These are phyloP conservation scores for Puccinia hordei DNA, from an alignment of 1,284 basidiomycete genomes.

Conservation along the genomic window DNA sequence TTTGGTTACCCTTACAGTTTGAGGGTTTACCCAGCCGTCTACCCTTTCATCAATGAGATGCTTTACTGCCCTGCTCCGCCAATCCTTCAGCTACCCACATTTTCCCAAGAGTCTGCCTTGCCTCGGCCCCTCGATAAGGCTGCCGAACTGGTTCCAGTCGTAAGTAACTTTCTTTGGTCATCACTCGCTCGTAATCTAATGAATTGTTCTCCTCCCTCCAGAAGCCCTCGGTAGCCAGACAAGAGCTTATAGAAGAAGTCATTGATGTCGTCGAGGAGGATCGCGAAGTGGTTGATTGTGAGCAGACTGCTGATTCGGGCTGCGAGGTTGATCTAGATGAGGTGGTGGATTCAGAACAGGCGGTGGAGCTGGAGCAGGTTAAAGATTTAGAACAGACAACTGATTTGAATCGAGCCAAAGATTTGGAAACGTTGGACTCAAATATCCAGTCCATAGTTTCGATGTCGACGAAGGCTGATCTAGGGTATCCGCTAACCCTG, in stretches of 20 bases:
- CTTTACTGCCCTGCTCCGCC: conserved; percentile 16
- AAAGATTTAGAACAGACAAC: not conserved
- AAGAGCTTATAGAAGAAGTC: conserved; percentile 6
- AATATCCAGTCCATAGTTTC: not conserved
- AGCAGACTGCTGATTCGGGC: no score
- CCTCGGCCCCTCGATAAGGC: not conserved
- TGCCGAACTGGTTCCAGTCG: not conserved
- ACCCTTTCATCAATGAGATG: conserved; percentile 27
- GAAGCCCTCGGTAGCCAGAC: not conserved
- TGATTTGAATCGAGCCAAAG: not conserved
- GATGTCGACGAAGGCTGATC: not conserved
- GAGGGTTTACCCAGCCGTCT: conserved; percentile 35
- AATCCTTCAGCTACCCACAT: not conserved
- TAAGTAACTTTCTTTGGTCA: not conserved
- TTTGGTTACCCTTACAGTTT: conserved; percentile 43
- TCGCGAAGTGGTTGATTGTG: not conserved
- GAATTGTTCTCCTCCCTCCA: no score
- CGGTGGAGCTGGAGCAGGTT: not conserved
- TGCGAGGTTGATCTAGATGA: no score
- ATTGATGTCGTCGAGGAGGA: not conserved
- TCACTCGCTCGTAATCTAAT: not conserved
- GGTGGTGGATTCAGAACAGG: not conserved
- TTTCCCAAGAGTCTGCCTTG: not conserved
- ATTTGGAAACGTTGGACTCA: not conserved
- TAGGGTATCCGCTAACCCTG: conserved; percentile 16